Conservation (phyloP, 2,329 filamentous ascomycete species). For the Neonectria hederae region DNA sequence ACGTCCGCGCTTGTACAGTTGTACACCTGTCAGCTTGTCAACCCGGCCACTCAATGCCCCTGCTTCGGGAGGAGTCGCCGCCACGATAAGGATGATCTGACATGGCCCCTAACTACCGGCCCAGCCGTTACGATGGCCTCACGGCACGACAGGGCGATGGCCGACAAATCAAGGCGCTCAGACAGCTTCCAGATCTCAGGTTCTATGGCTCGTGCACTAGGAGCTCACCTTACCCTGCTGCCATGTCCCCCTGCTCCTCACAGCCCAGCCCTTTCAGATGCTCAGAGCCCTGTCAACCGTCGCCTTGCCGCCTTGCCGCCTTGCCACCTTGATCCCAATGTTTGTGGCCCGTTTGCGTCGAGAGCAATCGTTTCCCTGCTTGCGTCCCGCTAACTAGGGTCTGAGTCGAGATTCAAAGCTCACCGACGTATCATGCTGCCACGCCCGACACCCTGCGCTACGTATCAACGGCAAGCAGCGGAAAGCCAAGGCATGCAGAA, state of each 20-base stretch:
- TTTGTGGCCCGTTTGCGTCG: slow-evolving; percentile 1
- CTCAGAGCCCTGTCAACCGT: slow-evolving; percentile 5
- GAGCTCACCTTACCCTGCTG: slow-evolving; percentile 38
- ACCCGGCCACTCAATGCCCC: slow-evolving; percentile 10
- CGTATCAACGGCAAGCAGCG: slow-evolving; percentile 34
- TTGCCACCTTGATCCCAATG: neutral
- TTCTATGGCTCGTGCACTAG: slow-evolving; percentile 23
- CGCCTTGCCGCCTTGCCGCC: too few species aligned
- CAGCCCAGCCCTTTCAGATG: slow-evolving; percentile 1
- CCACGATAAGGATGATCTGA: slow-evolving; percentile 45
- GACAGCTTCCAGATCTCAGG: slow-evolving; percentile 31
- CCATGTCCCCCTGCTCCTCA: slow-evolving; percentile 20
- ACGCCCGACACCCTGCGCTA: slow-evolving; percentile 9
- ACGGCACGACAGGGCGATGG: slow-evolving; percentile 10
- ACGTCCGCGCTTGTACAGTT: slow-evolving; percentile 11
- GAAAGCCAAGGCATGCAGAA: slow-evolving; percentile 36
- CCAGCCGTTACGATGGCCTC: slow-evolving; percentile 27
- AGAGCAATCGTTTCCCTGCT: slow-evolving; percentile 7
- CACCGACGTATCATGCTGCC: slow-evolving; percentile 10
- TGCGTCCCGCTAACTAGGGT: neutral
- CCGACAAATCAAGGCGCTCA: slow-evolving; percentile 18
- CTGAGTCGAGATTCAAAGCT: neutral
- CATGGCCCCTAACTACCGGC: slow-evolving; percentile 37
- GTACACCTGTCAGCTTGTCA: neutral
- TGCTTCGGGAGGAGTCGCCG: slow-evolving; percentile 24